phyloP scores from a whole-genome alignment of 768 basidiomycete genomes.

The Mycena indigotica region DNA sequence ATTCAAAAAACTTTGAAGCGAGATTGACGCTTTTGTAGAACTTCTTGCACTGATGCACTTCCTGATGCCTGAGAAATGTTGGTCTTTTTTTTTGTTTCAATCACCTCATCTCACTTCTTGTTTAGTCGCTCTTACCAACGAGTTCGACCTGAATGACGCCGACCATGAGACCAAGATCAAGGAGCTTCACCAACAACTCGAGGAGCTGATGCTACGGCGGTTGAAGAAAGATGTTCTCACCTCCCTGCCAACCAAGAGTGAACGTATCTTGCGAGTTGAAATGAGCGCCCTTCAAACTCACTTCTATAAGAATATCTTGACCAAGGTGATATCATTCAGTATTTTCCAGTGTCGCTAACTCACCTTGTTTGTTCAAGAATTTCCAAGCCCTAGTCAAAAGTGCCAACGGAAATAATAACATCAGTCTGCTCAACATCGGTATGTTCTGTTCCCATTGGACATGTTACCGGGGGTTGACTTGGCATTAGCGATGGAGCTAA shows the following conservation, averaged over 20 bases:
- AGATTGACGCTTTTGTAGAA: constrained; percentile 51
- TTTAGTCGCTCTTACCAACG: constrained; percentile 86
- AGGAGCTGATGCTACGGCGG: constrained; percentile 91
- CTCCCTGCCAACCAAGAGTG: constrained; percentile 95
- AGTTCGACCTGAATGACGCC: constrained; percentile 91
- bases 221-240: constrained; percentile 96
- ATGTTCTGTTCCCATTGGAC: constrained; percentile 24
- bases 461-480: constrained; percentile 5
- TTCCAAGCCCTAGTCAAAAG: constrained; percentile 91
- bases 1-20: constrained; percentile 4
- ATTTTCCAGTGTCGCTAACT: constrained; percentile 5
- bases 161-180: constrained; percentile 96
- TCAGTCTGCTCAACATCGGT: constrained; percentile 95
- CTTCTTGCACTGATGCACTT: constrained; percentile 98
- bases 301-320: constrained; percentile 98
- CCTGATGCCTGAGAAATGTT: constrained; percentile 97
- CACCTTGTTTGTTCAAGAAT: constrained; percentile 63
- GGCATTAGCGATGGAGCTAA: constrained; percentile 96
- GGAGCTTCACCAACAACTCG: constrained; percentile 90
- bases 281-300: constrained; percentile 96
- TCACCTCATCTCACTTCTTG: constrained; percentile 6
- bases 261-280: constrained; percentile 95
- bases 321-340: constrained; percentile 57
- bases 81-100: constrained; percentile 29
- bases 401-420: constrained; percentile 85